phyloP scores from a whole-genome alignment of 305 asterid species.

The Salvia sclarea region DNA sequence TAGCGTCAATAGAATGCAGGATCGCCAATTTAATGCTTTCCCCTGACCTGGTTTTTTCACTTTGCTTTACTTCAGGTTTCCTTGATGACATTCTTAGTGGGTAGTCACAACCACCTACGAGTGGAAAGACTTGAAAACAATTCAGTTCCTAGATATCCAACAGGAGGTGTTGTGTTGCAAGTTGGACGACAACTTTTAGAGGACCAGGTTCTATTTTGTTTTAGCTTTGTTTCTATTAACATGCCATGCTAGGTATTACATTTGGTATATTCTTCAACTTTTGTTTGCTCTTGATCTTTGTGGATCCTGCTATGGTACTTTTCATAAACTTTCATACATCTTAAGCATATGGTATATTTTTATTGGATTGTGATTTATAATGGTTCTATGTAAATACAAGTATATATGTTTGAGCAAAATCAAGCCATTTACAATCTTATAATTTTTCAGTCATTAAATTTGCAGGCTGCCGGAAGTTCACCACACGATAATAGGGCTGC shows the following conservation, averaged over 20 bases:
- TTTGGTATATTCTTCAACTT: not conserved
- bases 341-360: not conserved
- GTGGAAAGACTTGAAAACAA: slow-evolving; percentile 29
- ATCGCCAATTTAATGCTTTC: not conserved
- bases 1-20: not conserved
- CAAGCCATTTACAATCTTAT: not conserved
- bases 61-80: slow-evolving; percentile 50
- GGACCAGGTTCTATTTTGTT: slow-evolving; percentile 30
- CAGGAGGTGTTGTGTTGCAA: slow-evolving; percentile 42
- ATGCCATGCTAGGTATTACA: not conserved
- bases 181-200: slow-evolving; percentile 53
- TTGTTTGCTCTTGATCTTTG: slow-evolving; percentile 9
- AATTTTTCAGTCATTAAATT: slow-evolving; percentile 8
- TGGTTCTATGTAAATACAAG: not conserved
- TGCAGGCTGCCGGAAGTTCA: slow-evolving; percentile 40
- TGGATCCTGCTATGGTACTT: not conserved
- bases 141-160: slow-evolving; percentile 27
- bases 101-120: slow-evolving; percentile 37
- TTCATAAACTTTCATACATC: not conserved
- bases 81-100: slow-evolving; percentile 45
- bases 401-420: not conserved
- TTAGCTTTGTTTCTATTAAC: not conserved
- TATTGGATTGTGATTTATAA: not conserved
- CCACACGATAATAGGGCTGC: slow-evolving; percentile 26
- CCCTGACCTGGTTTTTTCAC: slow-evolving; percentile 20